Conservation (phyloP, 2,329 filamentous ascomycete genomes). For the Aspergillus calidoustus region DNA sequence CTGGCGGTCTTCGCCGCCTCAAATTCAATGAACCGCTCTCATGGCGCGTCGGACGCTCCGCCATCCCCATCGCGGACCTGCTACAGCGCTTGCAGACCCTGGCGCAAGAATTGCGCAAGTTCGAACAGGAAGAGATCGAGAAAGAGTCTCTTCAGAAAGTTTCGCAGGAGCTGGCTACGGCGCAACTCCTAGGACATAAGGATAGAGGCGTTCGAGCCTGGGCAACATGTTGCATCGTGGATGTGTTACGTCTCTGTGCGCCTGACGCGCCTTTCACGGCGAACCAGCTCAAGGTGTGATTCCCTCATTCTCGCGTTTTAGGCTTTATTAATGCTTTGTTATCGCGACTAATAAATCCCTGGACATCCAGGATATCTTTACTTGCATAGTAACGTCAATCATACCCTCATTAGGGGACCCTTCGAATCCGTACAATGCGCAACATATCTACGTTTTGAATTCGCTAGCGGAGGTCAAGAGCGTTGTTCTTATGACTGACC, state of each 20-base stretch:
- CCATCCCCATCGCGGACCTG: constrained; percentile 82
- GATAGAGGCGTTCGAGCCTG: constrained; percentile 92
- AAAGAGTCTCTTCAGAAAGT: constrained; percentile 82
- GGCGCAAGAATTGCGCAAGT: constrained; percentile 77
- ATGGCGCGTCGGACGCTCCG: constrained; percentile 83
- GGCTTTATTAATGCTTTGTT: background rate
- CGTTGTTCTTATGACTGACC: constrained; percentile 86
- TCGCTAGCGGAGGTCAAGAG: constrained; percentile 94
- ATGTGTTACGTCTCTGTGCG: constrained; percentile 89
- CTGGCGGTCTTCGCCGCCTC: constrained; percentile 52
- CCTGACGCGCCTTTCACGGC: constrained; percentile 93
- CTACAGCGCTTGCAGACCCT: constrained; percentile 79
- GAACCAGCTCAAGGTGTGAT: constrained; percentile 81
- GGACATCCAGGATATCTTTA: constrained; percentile 79
- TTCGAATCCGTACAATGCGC: constrained; percentile 85
- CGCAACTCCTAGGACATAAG: constrained; percentile 85
- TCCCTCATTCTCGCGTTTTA: background rate
- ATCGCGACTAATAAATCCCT: background rate
- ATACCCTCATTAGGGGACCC: constrained; percentile 85
- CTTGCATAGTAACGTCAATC: constrained; percentile 80
- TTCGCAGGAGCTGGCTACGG: constrained; percentile 80
- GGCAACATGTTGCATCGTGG: constrained; percentile 85
- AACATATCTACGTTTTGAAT: constrained; percentile 88
- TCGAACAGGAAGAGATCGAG: constrained; percentile 86
- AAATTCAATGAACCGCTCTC: constrained; percentile 84